phyloP scores from a whole-genome alignment of 208 protist genomes.

The Histomonas meleagridis region DNA sequence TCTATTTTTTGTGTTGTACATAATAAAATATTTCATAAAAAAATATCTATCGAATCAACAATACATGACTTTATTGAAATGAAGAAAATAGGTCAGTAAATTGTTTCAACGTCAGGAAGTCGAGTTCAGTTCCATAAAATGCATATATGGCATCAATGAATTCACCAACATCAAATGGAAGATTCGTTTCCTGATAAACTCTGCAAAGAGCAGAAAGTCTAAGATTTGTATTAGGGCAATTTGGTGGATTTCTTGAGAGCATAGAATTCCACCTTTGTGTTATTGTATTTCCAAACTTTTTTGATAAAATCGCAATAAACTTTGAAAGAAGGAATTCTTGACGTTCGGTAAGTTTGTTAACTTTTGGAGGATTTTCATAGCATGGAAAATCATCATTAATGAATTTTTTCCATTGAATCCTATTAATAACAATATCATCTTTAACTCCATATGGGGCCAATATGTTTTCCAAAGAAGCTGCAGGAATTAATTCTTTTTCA shows the following conservation, averaged over 20 bases:
- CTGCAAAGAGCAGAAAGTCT: neutral
- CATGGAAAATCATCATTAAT: conserved; percentile 22
- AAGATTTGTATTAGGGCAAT: neutral
- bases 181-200: neutral
- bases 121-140: neutral
- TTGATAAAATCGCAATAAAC: neutral
- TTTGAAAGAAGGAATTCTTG: neutral
- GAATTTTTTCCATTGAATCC: neutral
- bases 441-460: conserved; percentile 12
- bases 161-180: neutral
- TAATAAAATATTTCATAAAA: too few species aligned
- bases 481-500: neutral
- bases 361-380: neutral
- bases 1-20: too few species aligned
- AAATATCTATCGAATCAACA: too few species aligned
- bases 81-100: neutral
- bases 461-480: neutral
- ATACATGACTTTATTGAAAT: neutral
- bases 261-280: neutral
- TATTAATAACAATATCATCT: neutral
- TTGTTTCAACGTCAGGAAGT: neutral
- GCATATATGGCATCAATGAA: conserved; percentile 19
- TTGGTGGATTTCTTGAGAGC: conserved; percentile 4
- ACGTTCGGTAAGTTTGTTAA: neutral
- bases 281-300: neutral